Evolutionary conservation across 768 basidiomycete genomes (phyloP).

Genomic region (Boletus rubescentipes): DNA sequence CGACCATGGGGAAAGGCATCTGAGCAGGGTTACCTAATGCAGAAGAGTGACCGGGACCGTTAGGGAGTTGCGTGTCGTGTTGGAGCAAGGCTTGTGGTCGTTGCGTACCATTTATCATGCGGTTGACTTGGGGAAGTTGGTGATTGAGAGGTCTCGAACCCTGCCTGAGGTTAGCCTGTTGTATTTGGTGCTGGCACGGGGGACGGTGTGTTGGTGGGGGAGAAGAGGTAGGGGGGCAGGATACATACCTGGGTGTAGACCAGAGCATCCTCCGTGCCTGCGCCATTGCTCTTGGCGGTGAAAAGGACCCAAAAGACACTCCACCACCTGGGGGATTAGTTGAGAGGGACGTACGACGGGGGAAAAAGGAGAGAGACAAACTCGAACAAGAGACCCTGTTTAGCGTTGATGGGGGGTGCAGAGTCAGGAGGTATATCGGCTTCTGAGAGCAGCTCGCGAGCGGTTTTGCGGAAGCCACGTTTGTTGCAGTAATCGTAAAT

Average conservation of each 20-base stretch:
- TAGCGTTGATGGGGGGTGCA: conserved; percentile 76
- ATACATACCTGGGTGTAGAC: conserved; percentile 64
- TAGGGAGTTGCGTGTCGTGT: conserved; percentile 25
- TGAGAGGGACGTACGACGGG: background rate
- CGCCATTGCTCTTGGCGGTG: conserved; percentile 70
- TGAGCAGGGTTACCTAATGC: conserved; percentile 20
- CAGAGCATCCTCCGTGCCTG: conserved; percentile 68
- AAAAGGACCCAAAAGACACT: conserved; percentile 87
- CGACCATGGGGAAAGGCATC: conserved; percentile 28
- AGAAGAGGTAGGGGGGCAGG: background rate
- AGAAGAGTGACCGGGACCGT: conserved; percentile 23
- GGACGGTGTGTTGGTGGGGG: conserved; percentile 10
- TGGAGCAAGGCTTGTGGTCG: conserved; percentile 15
- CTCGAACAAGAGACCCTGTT: conserved; percentile 84
- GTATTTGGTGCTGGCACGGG: conserved; percentile 36
- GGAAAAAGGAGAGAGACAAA: conserved; percentile 34
- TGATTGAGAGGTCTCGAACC: conserved; percentile 24
- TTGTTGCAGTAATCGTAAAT: conserved; percentile 84
- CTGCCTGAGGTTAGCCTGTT: conserved; percentile 35
- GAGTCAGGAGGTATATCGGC: conserved; percentile 64
- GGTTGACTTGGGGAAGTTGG: conserved; percentile 27
- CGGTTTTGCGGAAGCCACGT: conserved; percentile 74
- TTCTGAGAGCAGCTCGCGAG: conserved; percentile 61
- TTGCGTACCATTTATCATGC: conserved; percentile 36
- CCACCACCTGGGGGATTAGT: conserved; percentile 65